Base-by-base conservation (phyloP, 148 eudicot genomes). In the Rhododendron kiyosumense region DNA sequence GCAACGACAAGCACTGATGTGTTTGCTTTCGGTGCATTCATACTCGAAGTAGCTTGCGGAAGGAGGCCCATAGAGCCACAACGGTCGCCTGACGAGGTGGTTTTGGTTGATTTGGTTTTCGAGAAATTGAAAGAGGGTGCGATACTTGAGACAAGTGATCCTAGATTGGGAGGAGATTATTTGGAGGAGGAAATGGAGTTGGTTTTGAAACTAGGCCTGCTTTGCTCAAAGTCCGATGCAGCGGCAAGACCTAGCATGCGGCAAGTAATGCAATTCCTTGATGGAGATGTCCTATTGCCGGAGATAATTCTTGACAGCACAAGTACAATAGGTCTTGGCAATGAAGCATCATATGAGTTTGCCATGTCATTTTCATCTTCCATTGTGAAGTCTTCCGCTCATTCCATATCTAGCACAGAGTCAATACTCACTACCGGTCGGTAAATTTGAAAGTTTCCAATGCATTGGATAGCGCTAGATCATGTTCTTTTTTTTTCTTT, bases 201-300 rank as follows among this genome's bases (percentile, higher is more conserved):
- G 61, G 88, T 81, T 69, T 83, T 89, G 78, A 89, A 86, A 61
- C 54, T 91, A 30, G 91, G 92, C 20, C 54, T 91, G 77, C 54
- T 89, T 49, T 91, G 93, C 82, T 89, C 89, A n/a, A 74, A 83
- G 32, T 80, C 89, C 12, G 73, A 74, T 54, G 86, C 91, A 2
- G 91, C 87, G 41, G 46, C 63, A 65, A 88, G 93, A 83, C 91
- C 93, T 43, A 86, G 77, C 59, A 89, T 91, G 91, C 86, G 91
- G 84, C 90, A 89, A 84, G 88, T 86, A 13, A 79, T 83, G 86
- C 87, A 88, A 83, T 88, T 86, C 81, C 38, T 91, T 83, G 85
- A 86, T 49, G 89, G 91, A 65, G 89, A 57, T 20, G 1, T 57
- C 11, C 14, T 22, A 0, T 59, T 81, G 73, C 30, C 49, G 20